Conservation (phyloP, 306 rosid genomes). For the Phaseolus lunatus region DNA sequence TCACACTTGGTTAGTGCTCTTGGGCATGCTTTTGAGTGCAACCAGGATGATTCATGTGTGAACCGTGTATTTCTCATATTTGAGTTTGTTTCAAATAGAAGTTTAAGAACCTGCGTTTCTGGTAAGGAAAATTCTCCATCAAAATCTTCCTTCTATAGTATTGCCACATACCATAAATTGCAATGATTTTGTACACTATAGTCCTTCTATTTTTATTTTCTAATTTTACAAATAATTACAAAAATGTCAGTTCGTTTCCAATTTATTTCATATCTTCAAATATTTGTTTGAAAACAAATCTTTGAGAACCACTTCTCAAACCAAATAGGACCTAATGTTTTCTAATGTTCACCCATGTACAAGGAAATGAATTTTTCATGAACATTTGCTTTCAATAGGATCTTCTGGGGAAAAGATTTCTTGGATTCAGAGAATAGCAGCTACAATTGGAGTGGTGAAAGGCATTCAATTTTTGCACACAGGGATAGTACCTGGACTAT, state of each 20-base stretch:
- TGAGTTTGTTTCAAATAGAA: conserved; percentile 76
- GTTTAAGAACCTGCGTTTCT: conserved; percentile 72
- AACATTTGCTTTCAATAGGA: conserved; percentile 58
- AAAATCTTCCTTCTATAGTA: conserved; percentile 19
- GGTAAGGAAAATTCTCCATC: conserved; percentile 56
- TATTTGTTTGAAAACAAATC: neutral
- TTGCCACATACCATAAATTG: conserved; percentile 1
- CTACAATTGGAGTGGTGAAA: conserved; percentile 84
- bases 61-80: conserved; percentile 70
- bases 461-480: conserved; percentile 96
- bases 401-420: conserved; percentile 64
- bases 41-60: conserved; percentile 68
- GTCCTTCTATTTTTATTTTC: neutral
- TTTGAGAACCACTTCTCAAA: neutral
- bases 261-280: neutral
- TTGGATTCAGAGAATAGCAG: conserved; percentile 86
- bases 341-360: conserved; percentile 11
- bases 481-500: conserved; percentile 89
- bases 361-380: conserved; percentile 2
- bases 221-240: neutral
- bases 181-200: neutral
- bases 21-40: conserved; percentile 92
- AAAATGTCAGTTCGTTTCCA: neutral
- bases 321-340: neutral
- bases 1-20: conserved; percentile 81